phyloP scores from a whole-genome alignment of 176 grass and related monocot genomes.

The Bolboschoenus planiculmis region DNA sequence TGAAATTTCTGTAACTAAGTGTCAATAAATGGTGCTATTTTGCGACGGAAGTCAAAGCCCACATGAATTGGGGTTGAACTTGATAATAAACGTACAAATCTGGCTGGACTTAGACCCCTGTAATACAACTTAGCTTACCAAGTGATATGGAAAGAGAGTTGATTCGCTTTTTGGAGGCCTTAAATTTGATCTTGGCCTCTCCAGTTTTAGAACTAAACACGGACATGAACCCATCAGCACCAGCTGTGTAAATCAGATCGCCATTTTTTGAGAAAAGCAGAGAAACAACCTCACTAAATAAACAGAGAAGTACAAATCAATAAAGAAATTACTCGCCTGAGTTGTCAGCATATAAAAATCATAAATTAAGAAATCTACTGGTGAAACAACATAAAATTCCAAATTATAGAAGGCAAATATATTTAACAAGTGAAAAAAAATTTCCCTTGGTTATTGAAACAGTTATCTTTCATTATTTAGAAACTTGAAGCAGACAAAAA shows the following conservation, averaged over 20 bases:
- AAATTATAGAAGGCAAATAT: neutral
- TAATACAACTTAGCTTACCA: conserved; percentile 29
- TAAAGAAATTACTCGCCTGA: neutral
- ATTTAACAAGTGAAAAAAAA: neutral
- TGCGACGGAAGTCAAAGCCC: neutral
- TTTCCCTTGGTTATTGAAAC: neutral
- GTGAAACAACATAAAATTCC: neutral
- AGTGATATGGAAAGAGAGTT: conserved; percentile 38
- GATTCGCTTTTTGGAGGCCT: conserved; percentile 38
- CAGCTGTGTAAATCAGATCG: conserved; percentile 29
- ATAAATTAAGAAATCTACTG: neutral
- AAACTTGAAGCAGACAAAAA: neutral
- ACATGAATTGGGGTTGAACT: neutral
- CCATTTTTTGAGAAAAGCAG: conserved; percentile 38
- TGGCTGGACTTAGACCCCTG: neutral
- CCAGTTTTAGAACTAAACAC: conserved; percentile 34
- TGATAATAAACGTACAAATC: neutral
- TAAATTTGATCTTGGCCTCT: conserved; percentile 31
- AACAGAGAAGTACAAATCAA: conserved; percentile 27
- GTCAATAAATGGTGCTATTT: neutral
- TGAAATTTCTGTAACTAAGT: neutral
- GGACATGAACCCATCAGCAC: conserved; percentile 36
- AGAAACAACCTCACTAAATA: conserved; percentile 34
- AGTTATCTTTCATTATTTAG: neutral
- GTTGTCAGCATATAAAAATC: neutral